Evolutionary conservation across 495 filamentous ascomycete genomes (phyloP).

Genomic region (Pyronema omphalodes): DNA sequence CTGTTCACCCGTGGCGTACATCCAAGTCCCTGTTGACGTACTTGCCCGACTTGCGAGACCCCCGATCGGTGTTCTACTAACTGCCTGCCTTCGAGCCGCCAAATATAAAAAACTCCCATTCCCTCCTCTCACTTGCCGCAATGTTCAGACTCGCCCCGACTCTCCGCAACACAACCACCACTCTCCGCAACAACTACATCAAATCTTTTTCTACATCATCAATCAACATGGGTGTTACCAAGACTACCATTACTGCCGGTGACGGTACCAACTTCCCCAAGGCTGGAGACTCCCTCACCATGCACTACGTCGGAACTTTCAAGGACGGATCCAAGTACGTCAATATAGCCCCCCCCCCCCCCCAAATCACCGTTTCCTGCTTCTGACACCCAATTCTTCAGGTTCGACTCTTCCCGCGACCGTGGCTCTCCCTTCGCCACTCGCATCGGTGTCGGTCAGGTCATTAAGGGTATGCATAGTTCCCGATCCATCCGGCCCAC

Average conservation of each 20-base stretch:
- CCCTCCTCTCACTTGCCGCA: too few relatives aligned
- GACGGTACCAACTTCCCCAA: conserved; percentile 35
- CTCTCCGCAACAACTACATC: neutral
- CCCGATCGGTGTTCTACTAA: too few relatives aligned
- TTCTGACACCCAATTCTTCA: conserved; percentile 14
- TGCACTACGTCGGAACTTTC: conserved; percentile 42
- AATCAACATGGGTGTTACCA: conserved; percentile 37
- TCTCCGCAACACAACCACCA: neutral
- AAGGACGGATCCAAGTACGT: neutral
- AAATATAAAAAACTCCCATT: too few relatives aligned
- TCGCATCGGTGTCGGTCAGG: conserved; percentile 40
- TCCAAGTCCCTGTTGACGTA: too few relatives aligned
- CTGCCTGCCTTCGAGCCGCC: too few relatives aligned
- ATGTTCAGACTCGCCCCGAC: neutral
- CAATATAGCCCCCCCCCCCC: neutral
- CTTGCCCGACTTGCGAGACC: too few relatives aligned
- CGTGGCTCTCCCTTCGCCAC: conserved; percentile 33
- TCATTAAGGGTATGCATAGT: conserved; percentile 37
- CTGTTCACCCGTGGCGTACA: too few relatives aligned
- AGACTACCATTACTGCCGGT: conserved; percentile 29
- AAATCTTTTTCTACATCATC: conserved; percentile 6
- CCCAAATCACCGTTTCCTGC: neutral
- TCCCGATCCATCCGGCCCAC: neutral
- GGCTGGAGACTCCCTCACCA: conserved; percentile 36
- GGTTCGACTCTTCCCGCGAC: conserved; percentile 46